Percentiles rank a stretch among this genome's conserved stretches.
phyloP scores from a whole-genome alignment of 1,284 basidiomycete species.

The Ganoderma lucidum region DNA sequence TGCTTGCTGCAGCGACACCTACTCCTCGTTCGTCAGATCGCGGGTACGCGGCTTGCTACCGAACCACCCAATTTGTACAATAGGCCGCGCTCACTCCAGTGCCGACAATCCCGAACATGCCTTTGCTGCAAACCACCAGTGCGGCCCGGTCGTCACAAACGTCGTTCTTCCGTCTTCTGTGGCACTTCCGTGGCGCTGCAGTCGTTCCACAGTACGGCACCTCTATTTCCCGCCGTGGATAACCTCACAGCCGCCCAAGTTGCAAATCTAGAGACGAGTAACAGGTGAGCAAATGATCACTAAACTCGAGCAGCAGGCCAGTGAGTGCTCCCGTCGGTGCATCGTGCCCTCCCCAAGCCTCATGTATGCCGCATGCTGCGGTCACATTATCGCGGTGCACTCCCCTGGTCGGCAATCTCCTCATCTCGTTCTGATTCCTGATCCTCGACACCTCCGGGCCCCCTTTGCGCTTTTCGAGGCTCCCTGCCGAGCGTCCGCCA shows the following conservation, averaged over 20 bases:
- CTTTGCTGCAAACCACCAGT: neutral
- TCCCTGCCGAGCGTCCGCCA: neutral
- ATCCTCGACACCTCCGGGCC: neutral
- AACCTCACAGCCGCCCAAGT: neutral
- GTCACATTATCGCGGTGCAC: neutral
- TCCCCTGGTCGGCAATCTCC: neutral
- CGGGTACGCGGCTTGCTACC: neutral
- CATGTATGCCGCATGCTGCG: constrained; percentile 1
- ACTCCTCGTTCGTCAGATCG: neutral
- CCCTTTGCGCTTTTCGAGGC: neutral
- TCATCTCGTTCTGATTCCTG: neutral
- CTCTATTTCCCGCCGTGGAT: neutral
- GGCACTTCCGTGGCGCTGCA: no score
- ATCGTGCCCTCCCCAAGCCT: neutral
- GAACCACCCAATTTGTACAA: neutral
- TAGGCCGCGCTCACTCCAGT: neutral
- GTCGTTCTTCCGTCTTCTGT: neutral
- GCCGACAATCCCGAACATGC: constrained; percentile 4
- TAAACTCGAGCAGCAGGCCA: neutral
- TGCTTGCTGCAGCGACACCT: neutral
- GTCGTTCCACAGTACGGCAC: neutral
- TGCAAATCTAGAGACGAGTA: no score
- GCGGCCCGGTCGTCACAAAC: neutral
- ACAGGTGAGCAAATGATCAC: neutral
- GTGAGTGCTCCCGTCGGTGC: neutral